Evolutionary conservation across 345 rosid species (phyloP), one percentile per base, ranked within the genome.

Genomic region (Syzygium grande): DNA sequence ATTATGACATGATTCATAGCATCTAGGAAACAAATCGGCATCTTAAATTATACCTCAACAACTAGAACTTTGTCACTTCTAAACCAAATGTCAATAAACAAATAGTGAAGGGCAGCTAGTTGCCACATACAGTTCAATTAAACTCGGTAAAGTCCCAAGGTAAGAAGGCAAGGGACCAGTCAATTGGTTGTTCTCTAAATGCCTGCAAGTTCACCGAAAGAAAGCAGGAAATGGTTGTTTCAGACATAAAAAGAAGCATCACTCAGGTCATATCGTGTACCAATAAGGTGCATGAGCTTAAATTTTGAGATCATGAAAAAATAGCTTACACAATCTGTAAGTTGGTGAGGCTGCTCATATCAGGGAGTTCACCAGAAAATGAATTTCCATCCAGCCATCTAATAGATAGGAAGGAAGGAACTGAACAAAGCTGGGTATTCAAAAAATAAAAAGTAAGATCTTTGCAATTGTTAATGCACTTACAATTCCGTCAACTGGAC

Each of bases 371-470:
- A 52, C 99, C 99, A 34, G 93, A 88, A 86, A 98, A 89, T 87
- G 85, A 90, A 93, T 96, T 95, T 85, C 94, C 95, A 85, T 95
- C 96, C 90, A 98, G 88, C 99, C 99, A 94, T 95, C 99, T 98
- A 90, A 73, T 86, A 80, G 88, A 86, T 46, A 53, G 25, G 41
- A 52, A 34, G 13, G 52, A 77, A 22, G 52, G 87, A 89, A 88
- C 41, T 51, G 51, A 85, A 49, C 49, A 58, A 87, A 63, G 52
- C 23, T 87, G 56, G 52, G 84, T 25, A 15, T 61, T 53, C 21
- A 55, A 46, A 38, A 17, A 25, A 63, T n/a, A 63, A 84, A 8
- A 84, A 56, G 53, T 30, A 14, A 34, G 85, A 84, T 41, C 61
- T 54, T 29, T 12, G 87, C 84, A 61, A 52, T 86, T 51, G 53